phyloP scores from a whole-genome alignment of 768 basidiomycete genomes.

The Rhodosporidiobolus sp. region DNA sequence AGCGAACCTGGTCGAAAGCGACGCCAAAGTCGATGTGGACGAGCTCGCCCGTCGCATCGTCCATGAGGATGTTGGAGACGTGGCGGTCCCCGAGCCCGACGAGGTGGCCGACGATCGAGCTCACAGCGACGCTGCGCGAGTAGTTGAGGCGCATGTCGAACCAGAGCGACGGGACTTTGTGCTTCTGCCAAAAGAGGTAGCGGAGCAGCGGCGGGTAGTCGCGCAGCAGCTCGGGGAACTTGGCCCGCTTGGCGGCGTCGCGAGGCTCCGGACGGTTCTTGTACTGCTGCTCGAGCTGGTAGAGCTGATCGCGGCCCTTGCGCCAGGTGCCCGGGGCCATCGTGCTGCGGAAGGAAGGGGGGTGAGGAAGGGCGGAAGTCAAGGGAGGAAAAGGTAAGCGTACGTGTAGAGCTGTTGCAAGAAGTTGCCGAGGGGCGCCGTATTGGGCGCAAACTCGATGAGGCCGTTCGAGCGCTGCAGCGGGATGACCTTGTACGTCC shows the following conservation, averaged over 20 bases:
- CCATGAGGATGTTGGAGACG: constrained; percentile 83
- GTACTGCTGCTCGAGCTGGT: neutral
- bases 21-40: constrained; percentile 96
- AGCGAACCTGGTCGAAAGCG: constrained; percentile 70
- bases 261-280: constrained; percentile 12
- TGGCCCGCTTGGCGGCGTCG: constrained; percentile 25
- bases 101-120: constrained; percentile 87
- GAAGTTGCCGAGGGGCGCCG: constrained; percentile 59
- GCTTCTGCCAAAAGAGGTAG: constrained; percentile 86
- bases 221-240: constrained; percentile 52
- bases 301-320: neutral
- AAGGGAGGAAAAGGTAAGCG: neutral
- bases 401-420: constrained; percentile 24
- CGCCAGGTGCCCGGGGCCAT: neutral
- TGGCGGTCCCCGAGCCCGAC: constrained; percentile 92
- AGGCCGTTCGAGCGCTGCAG: constrained; percentile 75
- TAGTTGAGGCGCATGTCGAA: constrained; percentile 86
- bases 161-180: constrained; percentile 86
- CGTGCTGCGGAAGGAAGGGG: neutral
- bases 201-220: constrained; percentile 81
- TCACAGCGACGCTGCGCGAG: constrained; percentile 85
- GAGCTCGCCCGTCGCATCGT: constrained; percentile 75
- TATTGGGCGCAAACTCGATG: constrained; percentile 84
- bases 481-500: constrained; percentile 86
- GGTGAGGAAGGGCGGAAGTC: too few species aligned